These are phyloP conservation scores for Eutypa lata DNA, from an alignment of 2,329 filamentous ascomycete species.

Conservation along the genomic window DNA sequence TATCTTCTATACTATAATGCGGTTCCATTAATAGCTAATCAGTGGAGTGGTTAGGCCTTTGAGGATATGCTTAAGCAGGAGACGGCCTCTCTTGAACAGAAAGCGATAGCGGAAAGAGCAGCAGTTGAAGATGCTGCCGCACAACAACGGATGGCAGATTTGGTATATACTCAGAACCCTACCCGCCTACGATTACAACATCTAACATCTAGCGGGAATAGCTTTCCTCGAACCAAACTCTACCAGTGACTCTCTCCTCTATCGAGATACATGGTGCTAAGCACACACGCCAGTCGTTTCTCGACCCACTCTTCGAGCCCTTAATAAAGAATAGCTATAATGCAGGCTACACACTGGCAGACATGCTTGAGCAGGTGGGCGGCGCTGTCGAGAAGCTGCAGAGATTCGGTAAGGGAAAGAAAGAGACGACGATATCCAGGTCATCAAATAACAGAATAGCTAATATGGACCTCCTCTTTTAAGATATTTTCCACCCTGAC, in stretches of 20 bases:
- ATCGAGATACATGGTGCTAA: conserved; percentile 79
- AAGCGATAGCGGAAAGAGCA: conserved; percentile 19
- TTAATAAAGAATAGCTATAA: conserved; percentile 67
- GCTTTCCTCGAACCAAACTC: conserved; percentile 78
- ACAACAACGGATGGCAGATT: conserved; percentile 60
- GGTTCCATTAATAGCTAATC: too few relatives aligned
- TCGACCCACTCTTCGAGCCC: conserved; percentile 77
- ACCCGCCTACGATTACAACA: conserved; percentile 2
- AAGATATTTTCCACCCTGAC: conserved; percentile 83
- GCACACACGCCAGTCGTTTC: conserved; percentile 80
- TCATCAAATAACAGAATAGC: conserved; percentile 18
- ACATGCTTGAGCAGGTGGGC: conserved; percentile 55
- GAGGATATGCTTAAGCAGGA: conserved; percentile 27
- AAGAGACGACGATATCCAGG: conserved; percentile 20
- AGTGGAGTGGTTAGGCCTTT: conserved; percentile 21
- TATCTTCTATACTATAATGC: background rate
- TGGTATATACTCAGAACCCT: conserved; percentile 46
- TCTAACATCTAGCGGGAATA: conserved; percentile 32
- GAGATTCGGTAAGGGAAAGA: conserved; percentile 62
- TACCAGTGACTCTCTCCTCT: conserved; percentile 84
- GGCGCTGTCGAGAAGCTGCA: conserved; percentile 57
- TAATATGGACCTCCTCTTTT: conserved; percentile 10
- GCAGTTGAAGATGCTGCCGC: conserved; percentile 43
- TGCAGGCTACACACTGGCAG: conserved; percentile 71
- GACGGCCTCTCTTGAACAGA: conserved; percentile 24